Base-by-base conservation (phyloP, 805 yeast genomes). In the Metschnikowia peoriensis region DNA sequence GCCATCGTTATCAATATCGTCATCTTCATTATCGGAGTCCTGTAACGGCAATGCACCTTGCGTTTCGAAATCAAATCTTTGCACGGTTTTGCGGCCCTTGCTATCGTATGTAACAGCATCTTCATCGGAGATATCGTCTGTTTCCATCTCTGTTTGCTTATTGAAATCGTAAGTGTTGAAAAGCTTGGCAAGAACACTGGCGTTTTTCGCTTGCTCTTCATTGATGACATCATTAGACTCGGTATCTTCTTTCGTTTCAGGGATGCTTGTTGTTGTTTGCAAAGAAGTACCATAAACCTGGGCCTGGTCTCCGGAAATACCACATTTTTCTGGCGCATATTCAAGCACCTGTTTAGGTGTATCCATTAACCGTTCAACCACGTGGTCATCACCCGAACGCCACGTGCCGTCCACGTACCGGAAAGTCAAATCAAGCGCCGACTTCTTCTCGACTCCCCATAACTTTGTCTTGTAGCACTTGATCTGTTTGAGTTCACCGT, bases 391-490 rank as follows among this genome's bases (percentile, higher is more conserved):
- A 6, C 91, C 91, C 66, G 88, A 89, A 59, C 79, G 79, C 97
- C 97, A 90, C 44, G 77, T 79, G 0, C 87, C 88, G 55, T 85
- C 80, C 9, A 68, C 72, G 65, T 81, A 92, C 49, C 75, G 73
- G 68, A 76, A 80, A 0, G 86, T 88, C 58, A 91, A 73, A 59
- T 86, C 94, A 35, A 78, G 76, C 2, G 77, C 66, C 2, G 77
- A 73, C 56, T 81, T 78, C 70, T 88, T 88, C 58, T 88, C 91
- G 55, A 82, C 78, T 3, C 98, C 98, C 99, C 99, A 93, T 40
- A 94, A 77, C 65, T 91, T 91, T 34, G 85, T 82, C 70, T 91
- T 90, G 60, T 78, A 79, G 58, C 85, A 74, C 60, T 81, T 81
- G 51, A 87, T 69, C 6, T 75, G 73, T 66, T 81, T 84, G 49